Percentiles rank a stretch among this genome's conserved stretches.
phyloP scores from a whole-genome alignment of 2,329 filamentous ascomycete genomes.

The Mycosphaerelloides madeirae region DNA sequence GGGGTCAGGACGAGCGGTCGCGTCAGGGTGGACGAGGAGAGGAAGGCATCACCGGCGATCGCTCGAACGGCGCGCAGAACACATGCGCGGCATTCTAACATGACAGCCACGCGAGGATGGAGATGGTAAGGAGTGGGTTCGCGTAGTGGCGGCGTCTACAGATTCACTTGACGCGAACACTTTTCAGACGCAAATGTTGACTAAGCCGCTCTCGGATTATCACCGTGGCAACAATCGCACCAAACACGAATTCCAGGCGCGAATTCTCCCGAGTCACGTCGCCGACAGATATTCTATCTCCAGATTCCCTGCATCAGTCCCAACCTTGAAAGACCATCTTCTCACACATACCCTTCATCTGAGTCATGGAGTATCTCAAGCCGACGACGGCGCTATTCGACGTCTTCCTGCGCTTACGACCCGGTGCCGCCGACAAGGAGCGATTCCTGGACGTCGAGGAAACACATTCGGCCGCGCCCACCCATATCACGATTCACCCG shows the following conservation, averaged over 20 bases:
- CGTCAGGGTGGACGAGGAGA: no score
- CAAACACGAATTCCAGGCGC: no score
- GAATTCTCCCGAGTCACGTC: no score
- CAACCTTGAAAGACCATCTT: no score
- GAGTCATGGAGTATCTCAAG: constrained; percentile 21
- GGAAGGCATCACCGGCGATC: constrained; percentile 30
- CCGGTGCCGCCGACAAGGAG: constrained; percentile 45
- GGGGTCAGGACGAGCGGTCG: constrained; percentile 21
- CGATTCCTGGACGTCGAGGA: constrained; percentile 76
- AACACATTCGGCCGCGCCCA: constrained; percentile 36
- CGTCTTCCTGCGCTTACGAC: constrained; percentile 76
- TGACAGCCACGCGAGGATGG: constrained; percentile 17
- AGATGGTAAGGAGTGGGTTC: no score
- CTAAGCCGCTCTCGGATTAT: no score
- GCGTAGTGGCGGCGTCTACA: no score
- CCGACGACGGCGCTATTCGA: constrained; percentile 63
- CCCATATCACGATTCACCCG: constrained; percentile 50
- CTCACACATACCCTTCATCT: neutral
- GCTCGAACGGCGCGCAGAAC: constrained; percentile 41
- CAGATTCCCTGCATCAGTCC: no score
- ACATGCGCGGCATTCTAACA: constrained; percentile 45
- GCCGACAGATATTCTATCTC: no score
- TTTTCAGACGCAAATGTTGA: no score
- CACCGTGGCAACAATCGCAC: no score
- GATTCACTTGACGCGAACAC: no score